Evolutionary conservation across 163 green algal species (phyloP), one percentile per base, ranked within the genome.

Genomic region (Scenedesmus sp.): DNA sequence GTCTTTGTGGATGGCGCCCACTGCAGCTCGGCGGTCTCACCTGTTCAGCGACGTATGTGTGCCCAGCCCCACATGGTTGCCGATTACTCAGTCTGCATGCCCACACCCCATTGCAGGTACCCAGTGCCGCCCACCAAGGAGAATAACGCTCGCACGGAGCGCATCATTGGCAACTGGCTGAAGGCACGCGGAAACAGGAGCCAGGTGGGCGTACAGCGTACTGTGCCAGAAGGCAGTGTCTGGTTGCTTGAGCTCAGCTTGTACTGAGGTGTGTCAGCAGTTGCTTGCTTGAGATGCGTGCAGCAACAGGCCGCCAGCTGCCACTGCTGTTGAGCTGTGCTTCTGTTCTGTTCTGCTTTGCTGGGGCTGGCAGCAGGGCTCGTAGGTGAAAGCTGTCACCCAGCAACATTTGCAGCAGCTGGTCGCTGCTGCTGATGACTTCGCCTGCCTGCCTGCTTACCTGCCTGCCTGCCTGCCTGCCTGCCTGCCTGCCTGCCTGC

Each of bases 111-210:
- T 4, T 44, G 5, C 70, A 89, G 82, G 76, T 98, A 98, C 93
- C 95, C 97, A 0, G 93, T 98, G 0, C 96, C 96, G 0, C 93
- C 94, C 2, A 90, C 81, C 0, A 59, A 91, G n/a, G 94, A 97
- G 83, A 97, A 89, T 0, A 86, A 93, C 51, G 94, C 93, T 26
- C 56, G 44, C n/a, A 98, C 96, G 16, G 97, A 98, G 87, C 81
- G 79, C 26, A 97, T 96, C 93, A 97, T 98, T 56, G 95, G 93
- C 42, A 93, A 83, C 43, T 98, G 96, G 96, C 83, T 98, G 46
- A 92, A 94, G 85, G 83, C 72, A 0, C 91, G 94, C 2, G 49
- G 79, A 26, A 94, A 92, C 87, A 87, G 95, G 0, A 93, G 97
- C 18, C 91, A 97, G 59, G 90, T 97, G 2, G 91, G 73, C 73